Percentiles rank a stretch among this genome's conserved stretches.
These are phyloP conservation scores for Hygrophoropsis aurantiaca DNA, from an alignment of 768 basidiomycete genomes.

Conservation along the genomic window DNA sequence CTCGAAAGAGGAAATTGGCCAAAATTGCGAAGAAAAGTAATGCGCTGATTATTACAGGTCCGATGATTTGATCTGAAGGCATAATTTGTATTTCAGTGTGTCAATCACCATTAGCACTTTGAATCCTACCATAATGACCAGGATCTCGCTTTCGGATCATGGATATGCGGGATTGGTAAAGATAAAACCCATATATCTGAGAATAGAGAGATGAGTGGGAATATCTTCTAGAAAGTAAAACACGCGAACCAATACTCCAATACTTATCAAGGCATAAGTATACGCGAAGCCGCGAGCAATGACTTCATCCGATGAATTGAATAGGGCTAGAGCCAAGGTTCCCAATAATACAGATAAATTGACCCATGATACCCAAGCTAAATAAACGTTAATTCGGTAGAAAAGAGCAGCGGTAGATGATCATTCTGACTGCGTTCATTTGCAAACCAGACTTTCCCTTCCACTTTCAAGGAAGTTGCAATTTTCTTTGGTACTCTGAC, in stretches of 20 bases:
- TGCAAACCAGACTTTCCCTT: slow-evolving; percentile 97
- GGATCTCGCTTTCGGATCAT: slow-evolving; percentile 90
- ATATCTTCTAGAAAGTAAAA: not conserved
- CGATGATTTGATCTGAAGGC: slow-evolving; percentile 68
- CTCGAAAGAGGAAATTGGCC: slow-evolving; percentile 84
- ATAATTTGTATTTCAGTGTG: slow-evolving; percentile 1
- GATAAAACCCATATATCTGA: slow-evolving; percentile 81
- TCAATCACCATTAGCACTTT: not conserved
- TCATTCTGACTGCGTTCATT: slow-evolving; percentile 79
- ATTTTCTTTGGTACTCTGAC: slow-evolving; percentile 83
- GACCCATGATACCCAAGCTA: slow-evolving; percentile 93
- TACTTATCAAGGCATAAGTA: slow-evolving; percentile 76
- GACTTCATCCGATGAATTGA: slow-evolving; percentile 72
- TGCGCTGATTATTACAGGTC: slow-evolving; percentile 80
- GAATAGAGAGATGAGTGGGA: not conserved
- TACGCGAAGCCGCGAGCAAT: slow-evolving; percentile 79
- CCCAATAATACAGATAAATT: slow-evolving; percentile 83
- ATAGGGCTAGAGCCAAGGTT: slow-evolving; percentile 82
- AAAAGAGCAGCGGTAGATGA: not conserved
- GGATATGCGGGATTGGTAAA: slow-evolving; percentile 87
- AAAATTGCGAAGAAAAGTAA: slow-evolving; percentile 87
- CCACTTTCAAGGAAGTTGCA: slow-evolving; percentile 79
- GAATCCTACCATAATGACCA: slow-evolving; percentile 76
- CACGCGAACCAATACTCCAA: slow-evolving; percentile 56
- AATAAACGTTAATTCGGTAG: slow-evolving; percentile 5